These are phyloP conservation scores for Euryodendron excelsum DNA, from an alignment of 148 eudicot species.

Conservation along the genomic window DNA sequence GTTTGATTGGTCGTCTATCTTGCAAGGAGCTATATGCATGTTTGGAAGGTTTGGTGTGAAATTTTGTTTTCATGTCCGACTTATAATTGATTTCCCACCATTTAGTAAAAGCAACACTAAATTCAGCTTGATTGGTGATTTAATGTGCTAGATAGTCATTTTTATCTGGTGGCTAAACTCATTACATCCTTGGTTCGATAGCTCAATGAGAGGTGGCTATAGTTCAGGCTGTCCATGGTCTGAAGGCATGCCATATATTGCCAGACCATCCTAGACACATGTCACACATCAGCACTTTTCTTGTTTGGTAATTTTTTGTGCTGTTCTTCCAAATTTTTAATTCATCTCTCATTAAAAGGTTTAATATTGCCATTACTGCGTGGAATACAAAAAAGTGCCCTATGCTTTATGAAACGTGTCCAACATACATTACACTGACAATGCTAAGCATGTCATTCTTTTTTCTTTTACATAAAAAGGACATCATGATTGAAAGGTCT, in stretches of 20 bases:
- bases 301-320: too few species aligned
- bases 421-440: not conserved
- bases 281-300: not conserved
- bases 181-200: not conserved
- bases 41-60: not conserved
- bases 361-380: too few species aligned
- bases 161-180: not conserved
- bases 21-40: not conserved
- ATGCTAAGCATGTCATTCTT: not conserved
- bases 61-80: too few species aligned
- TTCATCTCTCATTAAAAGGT: not conserved
- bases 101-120: not conserved
- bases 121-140: not conserved
- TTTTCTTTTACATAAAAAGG: not conserved
- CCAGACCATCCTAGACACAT: not conserved
- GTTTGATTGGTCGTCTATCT: not conserved
- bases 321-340: too few species aligned
- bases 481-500: not conserved
- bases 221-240: not conserved
- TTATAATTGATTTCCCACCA: not conserved
- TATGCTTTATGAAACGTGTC: too few species aligned
- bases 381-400: too few species aligned
- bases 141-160: not conserved
- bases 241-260: not conserved
- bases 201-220: not conserved